Base-by-base conservation (phyloP, 768 basidiomycete species). In the Tulasnella sp. region DNA sequence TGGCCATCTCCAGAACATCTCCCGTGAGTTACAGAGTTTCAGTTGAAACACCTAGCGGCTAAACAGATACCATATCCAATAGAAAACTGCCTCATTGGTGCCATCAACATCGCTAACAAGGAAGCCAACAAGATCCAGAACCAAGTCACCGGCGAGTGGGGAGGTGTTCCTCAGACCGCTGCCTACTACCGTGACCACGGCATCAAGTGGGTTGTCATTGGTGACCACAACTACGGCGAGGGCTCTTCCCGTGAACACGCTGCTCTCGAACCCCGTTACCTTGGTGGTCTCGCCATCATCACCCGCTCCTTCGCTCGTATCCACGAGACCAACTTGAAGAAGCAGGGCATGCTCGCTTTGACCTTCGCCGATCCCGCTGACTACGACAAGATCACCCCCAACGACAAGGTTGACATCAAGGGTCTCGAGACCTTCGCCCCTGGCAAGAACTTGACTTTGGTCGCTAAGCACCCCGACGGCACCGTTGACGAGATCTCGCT, bases 181-280 rank as follows among this genome's bases (percentile, higher is more conserved):
- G 93, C 93, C 74, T 88, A 91, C 85, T 99, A 99, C 89, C 94
- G 96, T 80, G 93, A 95, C 83, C 85, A 90, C 78, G 94, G 93
- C 82, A 90, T 95, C 87, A 93, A 96, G 86, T 99, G 98, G 98
- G 95, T 99, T 81, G 97, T 98, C 83, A 89, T 99, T 83, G 98
- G 98, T 85, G 94, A 95, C 87, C 89, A 91, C 87, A 95, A 97
- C 90, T 98, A 98, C 87, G 97, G 97, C 85, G 97, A 98, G 88
- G 97, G 97, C 84, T 98, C 97, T 18, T 97, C 96, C 78, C 96
- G 97, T 86, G 97, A 98, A 87, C 97, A 98, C 86, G 97, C 97
- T 82, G 96, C 96, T 36, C 93, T 98, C 77, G 96, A 97, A 86
- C 96, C 96, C 36, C 92, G 96, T 75, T 98, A 90, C 90, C 93